Conservation (phyloP, 306 rosid species). For the Pyrus communis region DNA sequence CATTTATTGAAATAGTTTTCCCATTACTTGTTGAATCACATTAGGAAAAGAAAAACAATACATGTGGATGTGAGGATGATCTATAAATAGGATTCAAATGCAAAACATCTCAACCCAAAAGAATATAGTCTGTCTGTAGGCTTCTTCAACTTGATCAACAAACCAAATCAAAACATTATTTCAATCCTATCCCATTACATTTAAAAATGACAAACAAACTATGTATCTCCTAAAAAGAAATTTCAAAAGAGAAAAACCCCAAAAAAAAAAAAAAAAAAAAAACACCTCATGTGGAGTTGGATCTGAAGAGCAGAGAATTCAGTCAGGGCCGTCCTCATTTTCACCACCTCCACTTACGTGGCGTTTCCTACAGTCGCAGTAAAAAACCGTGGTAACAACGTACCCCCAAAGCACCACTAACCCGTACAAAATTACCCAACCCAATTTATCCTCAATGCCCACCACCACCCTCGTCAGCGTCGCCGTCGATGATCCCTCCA, state of each 20-base stretch:
- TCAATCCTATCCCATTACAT: not conserved
- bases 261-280: not conserved
- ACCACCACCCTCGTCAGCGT: slow-evolving; percentile 5
- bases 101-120: not conserved
- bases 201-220: not conserved
- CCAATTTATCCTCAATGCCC: slow-evolving; percentile 25
- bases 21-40: no score
- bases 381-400: slow-evolving; percentile 48
- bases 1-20: no score
- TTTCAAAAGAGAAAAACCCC: no score
- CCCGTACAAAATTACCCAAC: slow-evolving; percentile 42
- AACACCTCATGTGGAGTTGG: not conserved
- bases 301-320: not conserved
- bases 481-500: not conserved
- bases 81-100: not conserved
- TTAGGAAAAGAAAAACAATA: no score
- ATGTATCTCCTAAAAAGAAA: not conserved
- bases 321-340: slow-evolving; percentile 2
- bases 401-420: slow-evolving; percentile 46
- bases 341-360: slow-evolving; percentile 19
- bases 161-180: not conserved
- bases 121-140: not conserved
- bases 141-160: not conserved
- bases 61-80: no score
- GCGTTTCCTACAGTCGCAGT: slow-evolving; percentile 54